Percentiles rank a stretch among this genome's conserved stretches.
Conservation (phyloP, 768 basidiomycete species). For the Fomitopsis pulvina region DNA sequence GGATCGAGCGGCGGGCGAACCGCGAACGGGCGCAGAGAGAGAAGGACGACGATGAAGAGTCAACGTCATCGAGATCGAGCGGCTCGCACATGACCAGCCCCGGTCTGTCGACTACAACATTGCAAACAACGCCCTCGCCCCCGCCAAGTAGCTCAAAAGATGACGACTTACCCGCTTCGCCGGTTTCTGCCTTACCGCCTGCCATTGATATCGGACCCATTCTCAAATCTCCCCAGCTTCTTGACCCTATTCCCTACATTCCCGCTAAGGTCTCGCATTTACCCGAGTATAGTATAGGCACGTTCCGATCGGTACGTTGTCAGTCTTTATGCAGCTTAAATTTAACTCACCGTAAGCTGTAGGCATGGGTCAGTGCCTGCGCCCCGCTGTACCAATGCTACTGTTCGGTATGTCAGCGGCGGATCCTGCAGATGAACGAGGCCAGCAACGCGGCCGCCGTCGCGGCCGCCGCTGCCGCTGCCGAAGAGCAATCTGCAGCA, state of each 20-base stretch:
- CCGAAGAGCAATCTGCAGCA: conserved; percentile 1
- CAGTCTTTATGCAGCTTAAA: background rate
- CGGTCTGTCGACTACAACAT: conserved; percentile 63
- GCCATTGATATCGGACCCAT: conserved; percentile 48
- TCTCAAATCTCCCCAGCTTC: conserved; percentile 49
- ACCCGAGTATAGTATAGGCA: conserved; percentile 52
- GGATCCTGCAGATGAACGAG: conserved; percentile 45
- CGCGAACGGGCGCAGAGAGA: conserved; percentile 21
- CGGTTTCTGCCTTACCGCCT: conserved; percentile 17
- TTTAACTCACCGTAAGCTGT: conserved; percentile 8
- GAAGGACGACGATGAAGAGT: conserved; percentile 42
- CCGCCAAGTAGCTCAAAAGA: conserved; percentile 43
- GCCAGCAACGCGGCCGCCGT: conserved; percentile 27
- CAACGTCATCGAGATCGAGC: conserved; percentile 41
- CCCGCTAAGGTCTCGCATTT: conserved; percentile 50
- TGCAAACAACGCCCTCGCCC: conserved; percentile 76
- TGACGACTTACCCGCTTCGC: conserved; percentile 22
- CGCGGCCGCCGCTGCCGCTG: conserved; percentile 8
- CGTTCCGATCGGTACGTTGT: conserved; percentile 46
- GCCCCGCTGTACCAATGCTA: conserved; percentile 65
- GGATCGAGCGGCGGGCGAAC: conserved; percentile 46
- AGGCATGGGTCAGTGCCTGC: conserved; percentile 75
- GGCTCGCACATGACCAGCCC: conserved; percentile 64
- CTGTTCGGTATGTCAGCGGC: conserved; percentile 69
- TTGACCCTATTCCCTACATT: conserved; percentile 65